These are phyloP conservation scores for Claviceps sp. DNA, from an alignment of 2,329 filamentous ascomycete species.

Conservation along the genomic window DNA sequence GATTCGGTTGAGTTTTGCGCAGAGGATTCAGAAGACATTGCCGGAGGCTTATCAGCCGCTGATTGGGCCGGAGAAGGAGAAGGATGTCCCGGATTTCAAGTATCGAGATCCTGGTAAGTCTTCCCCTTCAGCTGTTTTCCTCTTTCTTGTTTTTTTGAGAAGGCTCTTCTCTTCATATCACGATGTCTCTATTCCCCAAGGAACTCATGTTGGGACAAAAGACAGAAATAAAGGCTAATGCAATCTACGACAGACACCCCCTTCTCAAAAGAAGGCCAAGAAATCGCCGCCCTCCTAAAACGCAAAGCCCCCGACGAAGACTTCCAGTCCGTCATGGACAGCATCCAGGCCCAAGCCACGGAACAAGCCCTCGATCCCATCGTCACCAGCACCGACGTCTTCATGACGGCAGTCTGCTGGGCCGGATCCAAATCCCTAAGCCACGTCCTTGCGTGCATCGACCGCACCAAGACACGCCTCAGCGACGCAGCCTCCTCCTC, in stretches of 20 bases:
- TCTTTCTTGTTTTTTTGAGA: not conserved
- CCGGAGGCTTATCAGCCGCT: constrained; percentile 70
- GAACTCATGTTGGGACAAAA: not conserved
- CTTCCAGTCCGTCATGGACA: constrained; percentile 66
- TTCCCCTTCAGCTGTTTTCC: not conserved
- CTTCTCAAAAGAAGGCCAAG: constrained; percentile 72
- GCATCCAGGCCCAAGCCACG: constrained; percentile 66
- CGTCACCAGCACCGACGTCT: constrained; percentile 81
- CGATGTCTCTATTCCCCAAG: not conserved
- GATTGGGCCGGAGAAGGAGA: constrained; percentile 78
- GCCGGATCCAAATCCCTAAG: constrained; percentile 92
- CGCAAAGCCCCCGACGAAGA: constrained; percentile 79
- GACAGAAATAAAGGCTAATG: too few relatives aligned
- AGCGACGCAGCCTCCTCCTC: constrained; percentile 65
- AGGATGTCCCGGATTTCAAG: constrained; percentile 93
- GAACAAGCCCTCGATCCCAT: constrained; percentile 63
- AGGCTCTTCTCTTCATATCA: not conserved
- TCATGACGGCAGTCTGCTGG: constrained; percentile 85
- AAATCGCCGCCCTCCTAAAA: constrained; percentile 64
- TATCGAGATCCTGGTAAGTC: constrained; percentile 60
- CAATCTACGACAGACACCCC: constrained; percentile 46
- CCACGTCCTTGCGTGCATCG: constrained; percentile 89
- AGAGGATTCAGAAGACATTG: constrained; percentile 86
- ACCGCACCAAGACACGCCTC: constrained; percentile 82
- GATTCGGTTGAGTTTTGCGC: constrained; percentile 89